A percentile compares a stretch with the other conserved stretches of the same genome.
Conservation (phyloP, 371 early-diverging fungal species). For the Mucor plumbeus region DNA sequence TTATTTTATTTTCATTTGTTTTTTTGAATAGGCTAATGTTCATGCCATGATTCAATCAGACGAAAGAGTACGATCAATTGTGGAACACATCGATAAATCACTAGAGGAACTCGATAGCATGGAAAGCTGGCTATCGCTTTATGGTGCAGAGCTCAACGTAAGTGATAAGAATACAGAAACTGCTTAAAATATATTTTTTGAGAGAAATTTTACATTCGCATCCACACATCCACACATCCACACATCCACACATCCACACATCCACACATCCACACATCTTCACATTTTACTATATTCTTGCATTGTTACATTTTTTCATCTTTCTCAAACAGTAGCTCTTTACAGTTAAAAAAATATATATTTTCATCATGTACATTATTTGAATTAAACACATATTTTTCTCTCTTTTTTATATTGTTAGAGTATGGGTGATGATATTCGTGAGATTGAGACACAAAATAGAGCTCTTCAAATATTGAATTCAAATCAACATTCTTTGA, state of each 20-base stretch:
- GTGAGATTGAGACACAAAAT: constrained; percentile 92
- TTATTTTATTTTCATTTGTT: no score
- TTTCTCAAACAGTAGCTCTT: background rate
- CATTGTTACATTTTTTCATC: constrained; percentile 8
- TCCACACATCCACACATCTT: background rate
- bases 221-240: background rate
- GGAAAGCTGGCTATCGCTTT: constrained; percentile 85
- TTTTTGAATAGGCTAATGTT: constrained; percentile 78
- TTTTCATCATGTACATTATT: background rate
- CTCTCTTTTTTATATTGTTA: constrained; percentile 25
- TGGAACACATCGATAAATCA: constrained; percentile 82
- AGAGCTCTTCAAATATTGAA: constrained; percentile 89
- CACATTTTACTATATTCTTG: background rate
- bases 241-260: background rate
- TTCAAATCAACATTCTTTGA: constrained; percentile 81
- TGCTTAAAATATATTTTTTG: background rate
- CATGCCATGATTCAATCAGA: constrained; percentile 93
- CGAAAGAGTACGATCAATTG: constrained; percentile 79
- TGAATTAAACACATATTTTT: background rate
- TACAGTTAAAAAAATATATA: background rate
- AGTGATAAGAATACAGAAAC: constrained; percentile 18
- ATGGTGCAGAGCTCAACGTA: constrained; percentile 88
- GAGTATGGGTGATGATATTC: constrained; percentile 95
- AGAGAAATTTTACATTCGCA: background rate
- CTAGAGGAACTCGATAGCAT: constrained; percentile 79